Conservation (phyloP, 495 filamentous ascomycete species). For the Talaromyces ruber region DNA sequence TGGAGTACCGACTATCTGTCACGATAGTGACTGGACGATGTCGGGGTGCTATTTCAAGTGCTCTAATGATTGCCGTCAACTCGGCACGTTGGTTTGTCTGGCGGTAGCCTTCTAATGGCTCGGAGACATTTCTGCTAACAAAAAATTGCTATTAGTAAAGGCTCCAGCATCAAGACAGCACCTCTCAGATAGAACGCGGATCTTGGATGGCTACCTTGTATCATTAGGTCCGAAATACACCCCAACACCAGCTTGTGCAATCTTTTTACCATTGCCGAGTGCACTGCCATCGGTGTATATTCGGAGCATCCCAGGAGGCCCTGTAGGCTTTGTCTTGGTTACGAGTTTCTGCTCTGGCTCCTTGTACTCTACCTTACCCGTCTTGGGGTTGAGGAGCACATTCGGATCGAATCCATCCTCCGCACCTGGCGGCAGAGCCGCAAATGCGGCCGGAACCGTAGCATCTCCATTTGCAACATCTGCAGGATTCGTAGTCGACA, state of each 20-base stretch:
- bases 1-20: slow-evolving; percentile 80
- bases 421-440: slow-evolving; percentile 42
- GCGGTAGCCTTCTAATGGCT: slow-evolving; percentile 58
- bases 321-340: slow-evolving; percentile 32
- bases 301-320: slow-evolving; percentile 44
- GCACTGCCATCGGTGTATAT: slow-evolving; percentile 90
- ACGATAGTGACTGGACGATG: slow-evolving; percentile 60
- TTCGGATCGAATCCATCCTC: slow-evolving; percentile 58
- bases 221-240: slow-evolving; percentile 79
- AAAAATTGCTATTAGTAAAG: slow-evolving; percentile 8
- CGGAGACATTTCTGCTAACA: slow-evolving; percentile 71
- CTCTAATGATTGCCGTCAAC: slow-evolving; percentile 76
- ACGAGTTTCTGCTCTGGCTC: slow-evolving; percentile 34
- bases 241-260: slow-evolving; percentile 74
- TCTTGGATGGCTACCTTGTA: slow-evolving; percentile 44
- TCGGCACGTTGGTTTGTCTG: slow-evolving; percentile 97
- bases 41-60: slow-evolving; percentile 65
- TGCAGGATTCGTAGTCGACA: slow-evolving; percentile 20
- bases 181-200: no score
- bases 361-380: slow-evolving; percentile 55
- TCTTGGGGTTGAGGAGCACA: slow-evolving; percentile 43
- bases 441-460: slow-evolving; percentile 43
- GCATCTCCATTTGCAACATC: slow-evolving; percentile 22
- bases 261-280: slow-evolving; percentile 62
- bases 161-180: background rate